A percentile compares a stretch with the other conserved stretches of the same genome.
These are phyloP conservation scores for Licmophora abbreviata DNA, from an alignment of 108 stramenopile species.

Conservation along the genomic window DNA sequence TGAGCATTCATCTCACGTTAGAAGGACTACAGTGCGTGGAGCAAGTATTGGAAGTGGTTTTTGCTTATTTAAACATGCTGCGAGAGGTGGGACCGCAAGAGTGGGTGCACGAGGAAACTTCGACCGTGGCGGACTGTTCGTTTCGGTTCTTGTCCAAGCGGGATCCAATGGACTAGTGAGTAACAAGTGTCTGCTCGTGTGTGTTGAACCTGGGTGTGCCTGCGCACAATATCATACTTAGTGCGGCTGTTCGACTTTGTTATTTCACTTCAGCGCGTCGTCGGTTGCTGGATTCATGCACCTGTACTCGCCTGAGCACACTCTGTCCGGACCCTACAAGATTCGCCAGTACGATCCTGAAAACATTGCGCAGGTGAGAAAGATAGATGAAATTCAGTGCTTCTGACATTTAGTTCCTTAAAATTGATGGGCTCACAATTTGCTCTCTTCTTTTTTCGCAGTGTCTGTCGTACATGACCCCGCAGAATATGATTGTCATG, in stretches of 20 bases:
- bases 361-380: conserved; percentile 19
- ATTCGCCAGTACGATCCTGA: conserved; percentile 36
- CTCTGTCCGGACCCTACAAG: conserved; percentile 46
- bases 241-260: no score
- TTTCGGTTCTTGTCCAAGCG: conserved; percentile 63
- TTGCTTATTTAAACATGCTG: conserved; percentile 56
- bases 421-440: no score
- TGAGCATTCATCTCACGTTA: conserved; percentile 52
- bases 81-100: conserved; percentile 32
- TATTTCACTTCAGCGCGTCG: no score
- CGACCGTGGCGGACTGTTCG: conserved; percentile 33
- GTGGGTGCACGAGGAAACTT: conserved; percentile 57
- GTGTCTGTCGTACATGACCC: conserved; percentile 19
- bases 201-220: no score
- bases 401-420: no score
- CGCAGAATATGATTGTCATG: conserved; percentile 46
- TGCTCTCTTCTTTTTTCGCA: no score
- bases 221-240: no score
- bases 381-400: no score
- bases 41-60: conserved; percentile 47
- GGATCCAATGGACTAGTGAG: conserved; percentile 49
- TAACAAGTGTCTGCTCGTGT: no score
- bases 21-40: conserved; percentile 54
- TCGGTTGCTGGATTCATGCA: conserved; percentile 51
- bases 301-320: conserved; percentile 18